Percentiles rank a stretch among this genome's conserved stretches.
phyloP scores from a whole-genome alignment of 176 grass and related monocot species.

The Bothriochloa decipiens region DNA sequence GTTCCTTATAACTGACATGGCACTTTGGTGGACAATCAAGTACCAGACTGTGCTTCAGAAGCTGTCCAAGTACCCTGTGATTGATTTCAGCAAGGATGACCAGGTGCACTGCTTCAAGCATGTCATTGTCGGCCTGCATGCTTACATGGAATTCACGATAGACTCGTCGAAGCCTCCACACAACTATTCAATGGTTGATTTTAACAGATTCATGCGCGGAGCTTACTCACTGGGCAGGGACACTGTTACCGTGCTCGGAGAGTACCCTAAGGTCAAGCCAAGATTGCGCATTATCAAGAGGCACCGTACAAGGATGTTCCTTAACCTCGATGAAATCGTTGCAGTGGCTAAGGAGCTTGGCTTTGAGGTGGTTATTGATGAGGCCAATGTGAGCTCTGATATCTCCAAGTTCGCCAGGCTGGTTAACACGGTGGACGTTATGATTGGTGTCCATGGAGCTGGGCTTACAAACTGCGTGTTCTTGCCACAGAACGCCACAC shows the following conservation, averaged over 20 bases:
- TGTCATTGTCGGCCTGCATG: slow-evolving; percentile 60
- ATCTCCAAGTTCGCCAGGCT: slow-evolving; percentile 56
- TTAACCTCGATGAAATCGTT: slow-evolving; percentile 63
- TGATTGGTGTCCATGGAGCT: slow-evolving; percentile 77
- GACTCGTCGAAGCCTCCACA: slow-evolving; percentile 51
- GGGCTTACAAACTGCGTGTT: slow-evolving; percentile 76
- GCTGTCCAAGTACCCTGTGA: slow-evolving; percentile 60
- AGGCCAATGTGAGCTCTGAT: slow-evolving; percentile 60
- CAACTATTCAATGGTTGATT: slow-evolving; percentile 60
- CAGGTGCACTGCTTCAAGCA: slow-evolving; percentile 73
- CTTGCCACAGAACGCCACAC: slow-evolving; percentile 59
- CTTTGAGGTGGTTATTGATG: slow-evolving; percentile 69
- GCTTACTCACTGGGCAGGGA: slow-evolving; percentile 58
- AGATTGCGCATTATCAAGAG: slow-evolving; percentile 73
- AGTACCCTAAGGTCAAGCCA: slow-evolving; percentile 50
- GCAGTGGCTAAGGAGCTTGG: slow-evolving; percentile 55
- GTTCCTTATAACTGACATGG: slow-evolving; percentile 52
- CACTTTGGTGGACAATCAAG: slow-evolving; percentile 67
- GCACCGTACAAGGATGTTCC: slow-evolving; percentile 57
- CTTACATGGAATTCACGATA: slow-evolving; percentile 72
- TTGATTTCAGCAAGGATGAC: slow-evolving; percentile 69
- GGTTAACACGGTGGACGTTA: slow-evolving; percentile 72
- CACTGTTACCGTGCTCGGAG: slow-evolving; percentile 23
- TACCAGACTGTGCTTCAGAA: slow-evolving; percentile 53
- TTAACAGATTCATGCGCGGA: slow-evolving; percentile 59